Conservation (phyloP, 306 rosid genomes). For the Citrullus colocynthis region DNA sequence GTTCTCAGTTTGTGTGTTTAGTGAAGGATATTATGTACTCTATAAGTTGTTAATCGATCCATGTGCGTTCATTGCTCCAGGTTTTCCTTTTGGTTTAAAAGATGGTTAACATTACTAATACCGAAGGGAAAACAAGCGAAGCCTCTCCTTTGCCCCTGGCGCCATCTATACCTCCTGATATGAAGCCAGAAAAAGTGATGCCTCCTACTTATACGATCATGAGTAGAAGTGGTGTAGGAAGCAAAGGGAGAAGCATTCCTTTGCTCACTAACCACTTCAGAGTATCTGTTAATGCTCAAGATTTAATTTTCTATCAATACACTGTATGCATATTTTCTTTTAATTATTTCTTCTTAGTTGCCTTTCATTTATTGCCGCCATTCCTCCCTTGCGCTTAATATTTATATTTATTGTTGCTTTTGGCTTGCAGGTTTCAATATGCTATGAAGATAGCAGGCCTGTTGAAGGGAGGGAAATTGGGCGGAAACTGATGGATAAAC, state of each 20-base stretch:
- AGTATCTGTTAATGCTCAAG: slow-evolving; percentile 38
- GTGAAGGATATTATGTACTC: not conserved
- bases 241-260: slow-evolving; percentile 30
- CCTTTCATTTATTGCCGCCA: not conserved
- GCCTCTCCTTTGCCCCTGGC: slow-evolving; percentile 21
- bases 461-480: slow-evolving; percentile 56
- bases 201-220: slow-evolving; percentile 33
- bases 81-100: not conserved
- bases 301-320: slow-evolving; percentile 75
- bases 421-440: slow-evolving; percentile 41
- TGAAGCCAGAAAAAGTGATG: slow-evolving; percentile 19
- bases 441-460: slow-evolving; percentile 41
- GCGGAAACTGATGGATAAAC: slow-evolving; percentile 64
- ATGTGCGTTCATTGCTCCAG: not conserved
- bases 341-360: slow-evolving; percentile 7
- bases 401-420: slow-evolving; percentile 10
- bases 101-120: slow-evolving; percentile 23
- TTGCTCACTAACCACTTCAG: slow-evolving; percentile 58
- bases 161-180: slow-evolving; percentile 14
- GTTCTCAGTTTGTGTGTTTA: not conserved
- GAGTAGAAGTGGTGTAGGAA: slow-evolving; percentile 49
- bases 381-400: not conserved
- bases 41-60: not conserved
- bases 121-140: slow-evolving; percentile 19
- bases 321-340: slow-evolving; percentile 32